Conservation (phyloP, 2,329 filamentous ascomycete species). For the Cladosporium colombiae region DNA sequence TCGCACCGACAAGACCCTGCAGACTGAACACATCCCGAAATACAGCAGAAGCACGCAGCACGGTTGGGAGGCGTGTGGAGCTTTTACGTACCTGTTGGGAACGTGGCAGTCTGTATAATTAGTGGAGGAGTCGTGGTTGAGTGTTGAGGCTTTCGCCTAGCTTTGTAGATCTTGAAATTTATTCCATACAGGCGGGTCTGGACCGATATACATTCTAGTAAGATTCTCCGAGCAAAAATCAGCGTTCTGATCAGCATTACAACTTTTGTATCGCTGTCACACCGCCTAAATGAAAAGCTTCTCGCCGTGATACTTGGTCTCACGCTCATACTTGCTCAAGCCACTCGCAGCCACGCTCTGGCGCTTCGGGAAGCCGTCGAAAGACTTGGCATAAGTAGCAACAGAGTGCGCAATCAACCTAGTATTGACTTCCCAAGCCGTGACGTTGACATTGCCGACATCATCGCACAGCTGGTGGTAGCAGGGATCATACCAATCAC, state of each 20-base stretch:
- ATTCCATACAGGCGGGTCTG: background rate
- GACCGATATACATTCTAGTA: background rate
- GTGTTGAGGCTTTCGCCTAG: background rate
- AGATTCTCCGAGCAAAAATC: background rate
- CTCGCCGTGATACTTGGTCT: constrained; percentile 27
- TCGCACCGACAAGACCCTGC: background rate
- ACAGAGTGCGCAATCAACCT: constrained; percentile 40
- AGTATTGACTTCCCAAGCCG: constrained; percentile 42
- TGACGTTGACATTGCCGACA: constrained; percentile 37
- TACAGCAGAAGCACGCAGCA: too few species aligned
- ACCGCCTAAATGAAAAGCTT: constrained; percentile 24
- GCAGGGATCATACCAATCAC: constrained; percentile 40
- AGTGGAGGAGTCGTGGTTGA: background rate
- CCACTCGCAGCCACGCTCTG: constrained; percentile 11
- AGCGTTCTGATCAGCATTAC: background rate
- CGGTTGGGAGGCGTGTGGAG: background rate
- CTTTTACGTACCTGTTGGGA: background rate
- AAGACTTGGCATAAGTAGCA: constrained; percentile 37
- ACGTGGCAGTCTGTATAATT: background rate
- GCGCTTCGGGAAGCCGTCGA: constrained; percentile 38
- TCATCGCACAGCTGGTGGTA: constrained; percentile 41
- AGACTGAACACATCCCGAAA: background rate
- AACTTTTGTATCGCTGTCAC: background rate
- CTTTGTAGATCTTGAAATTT: background rate
- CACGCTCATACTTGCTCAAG: constrained; percentile 19